These are phyloP conservation scores for Capsicum baccatum DNA, from an alignment of 257 asterid genomes.

Conservation along the genomic window DNA sequence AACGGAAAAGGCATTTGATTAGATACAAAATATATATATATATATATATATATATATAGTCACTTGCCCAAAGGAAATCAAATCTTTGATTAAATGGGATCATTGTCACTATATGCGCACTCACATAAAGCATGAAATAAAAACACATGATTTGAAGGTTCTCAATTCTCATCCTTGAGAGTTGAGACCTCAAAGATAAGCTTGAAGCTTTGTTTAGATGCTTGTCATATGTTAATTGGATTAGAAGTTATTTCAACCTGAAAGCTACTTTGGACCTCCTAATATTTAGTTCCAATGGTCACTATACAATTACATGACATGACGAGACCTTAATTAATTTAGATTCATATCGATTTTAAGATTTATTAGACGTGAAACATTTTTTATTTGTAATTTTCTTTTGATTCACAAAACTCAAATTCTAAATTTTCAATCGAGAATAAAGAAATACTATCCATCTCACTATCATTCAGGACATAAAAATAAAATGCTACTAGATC, in stretches of 20 bases:
- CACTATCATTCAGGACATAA: not conserved
- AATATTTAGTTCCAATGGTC: not conserved
- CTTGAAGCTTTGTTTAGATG: not conserved
- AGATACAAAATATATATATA: not conserved
- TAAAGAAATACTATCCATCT: too few relatives aligned
- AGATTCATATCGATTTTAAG: not conserved
- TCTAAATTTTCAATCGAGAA: not conserved
- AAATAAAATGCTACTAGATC: not conserved
- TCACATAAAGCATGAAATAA: not conserved
- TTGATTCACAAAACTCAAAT: not conserved
- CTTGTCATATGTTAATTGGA: conserved; percentile 22
- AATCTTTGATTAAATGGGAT: conserved; percentile 11
- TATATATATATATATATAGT: not conserved
- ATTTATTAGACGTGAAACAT: not conserved
- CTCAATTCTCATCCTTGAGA: not conserved
- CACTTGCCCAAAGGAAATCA: not conserved
- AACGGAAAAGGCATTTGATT: not conserved
- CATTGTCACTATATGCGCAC: conserved; percentile 26
- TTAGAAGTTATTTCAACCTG: not conserved
- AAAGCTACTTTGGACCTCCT: not conserved
- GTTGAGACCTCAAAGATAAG: not conserved
- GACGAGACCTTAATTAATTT: not conserved
- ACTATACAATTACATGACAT: not conserved
- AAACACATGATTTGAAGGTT: conserved; percentile 17
- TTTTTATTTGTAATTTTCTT: not conserved